Percentiles rank a stretch among this genome's conserved stretches.
These are phyloP conservation scores for Kalanchoe fedtschenkoi DNA, from an alignment of 164 flowering plant species.

Conservation along the genomic window DNA sequence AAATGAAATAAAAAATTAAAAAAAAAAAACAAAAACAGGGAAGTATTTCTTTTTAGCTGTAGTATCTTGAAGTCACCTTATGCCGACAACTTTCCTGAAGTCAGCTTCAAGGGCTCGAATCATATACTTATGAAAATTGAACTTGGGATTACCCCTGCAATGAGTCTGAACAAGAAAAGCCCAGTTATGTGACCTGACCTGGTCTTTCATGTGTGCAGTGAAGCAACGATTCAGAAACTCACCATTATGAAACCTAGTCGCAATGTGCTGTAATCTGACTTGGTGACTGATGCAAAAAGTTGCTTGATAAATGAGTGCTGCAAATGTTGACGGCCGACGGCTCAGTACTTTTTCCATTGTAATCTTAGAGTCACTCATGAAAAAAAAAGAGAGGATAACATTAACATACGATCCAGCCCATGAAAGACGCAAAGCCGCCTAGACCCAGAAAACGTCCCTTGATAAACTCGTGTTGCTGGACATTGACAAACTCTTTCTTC, in stretches of 20 bases:
- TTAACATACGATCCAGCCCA: conserved; percentile 2
- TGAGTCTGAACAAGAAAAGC: not conserved
- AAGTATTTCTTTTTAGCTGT: not conserved
- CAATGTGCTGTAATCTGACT: conserved; percentile 2
- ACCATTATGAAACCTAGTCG: conserved; percentile 1
- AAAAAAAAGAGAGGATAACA: too few species aligned
- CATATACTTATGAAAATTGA: conserved; percentile 3
- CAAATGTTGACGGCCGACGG: not conserved
- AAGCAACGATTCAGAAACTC: not conserved
- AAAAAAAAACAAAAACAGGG: too few species aligned
- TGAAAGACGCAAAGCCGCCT: not conserved
- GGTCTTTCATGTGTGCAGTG: not conserved
- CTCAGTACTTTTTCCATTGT: too few species aligned
- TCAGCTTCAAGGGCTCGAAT: conserved; percentile 2
- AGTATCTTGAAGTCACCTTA: not conserved
- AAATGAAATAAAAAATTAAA: too few species aligned
- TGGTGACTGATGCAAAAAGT: not conserved
- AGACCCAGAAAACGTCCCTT: conserved; percentile 2
- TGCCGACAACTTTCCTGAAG: conserved; percentile 1
- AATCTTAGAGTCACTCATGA: too few species aligned
- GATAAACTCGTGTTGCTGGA: not conserved
- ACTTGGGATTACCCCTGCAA: conserved; percentile 4
- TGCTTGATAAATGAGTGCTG: conserved; percentile 5
- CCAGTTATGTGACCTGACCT: not conserved
- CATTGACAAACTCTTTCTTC: not conserved